Evolutionary conservation across 2,329 filamentous ascomycete species (phyloP), one percentile per base, ranked within the genome.

Genomic region (Ascochyta clinopodiicola): DNA sequence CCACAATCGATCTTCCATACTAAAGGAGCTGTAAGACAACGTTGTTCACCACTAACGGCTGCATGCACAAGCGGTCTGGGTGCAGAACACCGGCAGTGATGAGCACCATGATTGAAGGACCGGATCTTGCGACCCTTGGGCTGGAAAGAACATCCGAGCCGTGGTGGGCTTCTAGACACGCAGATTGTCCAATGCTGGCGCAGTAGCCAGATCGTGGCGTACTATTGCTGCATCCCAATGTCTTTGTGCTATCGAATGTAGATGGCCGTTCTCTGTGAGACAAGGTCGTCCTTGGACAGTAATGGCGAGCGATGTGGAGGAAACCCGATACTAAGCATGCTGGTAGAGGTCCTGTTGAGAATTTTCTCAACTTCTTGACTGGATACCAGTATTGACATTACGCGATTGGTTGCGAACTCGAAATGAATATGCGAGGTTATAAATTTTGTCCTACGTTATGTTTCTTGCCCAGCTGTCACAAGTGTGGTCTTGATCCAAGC

Each of bases 161-260:
- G 44, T 34, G 37, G 32, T 43, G 44, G 38, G 24, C 22, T 19
- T 42, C n/a, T 27, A 29, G 27, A 34, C 22, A 45, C 29, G 29
- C 12, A 40, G 17, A 39, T 34, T 39, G 27, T 37, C 5, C 15
- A 35, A 35, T 27, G 34, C 35, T 22, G 40, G 49, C 44, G 39
- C 39, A 39, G 13, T 37, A 35, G 22, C 32, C 17, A 19, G 21
- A 55, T 50, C 22, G 35, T 45, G 36, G 40, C 40, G 35, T 47
- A 15, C 13, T 44, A 10, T n/a, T 45, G 24, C 52, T 45, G 52
- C 52, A 45, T 29, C 36, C 32, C 31, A 42, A 40, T 55, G 36
- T 35, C 36, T 31, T 32, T 40, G 12, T 25, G 13, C 29, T 24
- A 40, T 45, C 39, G 39, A 34, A 35, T 31, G 19, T 25, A 13